These are phyloP conservation scores for Starmerella bombi DNA, from an alignment of 805 yeast species.

Conservation along the genomic window DNA sequence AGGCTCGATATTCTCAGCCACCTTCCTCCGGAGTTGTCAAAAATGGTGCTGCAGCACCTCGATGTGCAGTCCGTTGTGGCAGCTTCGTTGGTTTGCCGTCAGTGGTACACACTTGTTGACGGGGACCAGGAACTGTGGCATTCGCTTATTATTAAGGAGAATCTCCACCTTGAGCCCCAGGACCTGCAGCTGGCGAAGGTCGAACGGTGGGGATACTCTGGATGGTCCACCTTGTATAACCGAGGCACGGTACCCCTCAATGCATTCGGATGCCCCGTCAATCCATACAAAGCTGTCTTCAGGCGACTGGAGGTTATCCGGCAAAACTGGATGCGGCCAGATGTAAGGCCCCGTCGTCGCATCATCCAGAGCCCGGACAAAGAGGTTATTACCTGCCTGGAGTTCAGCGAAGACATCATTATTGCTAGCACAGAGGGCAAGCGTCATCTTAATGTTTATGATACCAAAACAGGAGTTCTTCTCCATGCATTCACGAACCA, in stretches of 20 bases:
- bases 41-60: slow-evolving; percentile 49
- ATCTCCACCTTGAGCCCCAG: slow-evolving; percentile 37
- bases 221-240: slow-evolving; percentile 21
- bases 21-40: slow-evolving; percentile 64
- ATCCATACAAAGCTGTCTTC: slow-evolving; percentile 43
- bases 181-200: slow-evolving; percentile 32
- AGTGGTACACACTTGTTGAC: slow-evolving; percentile 57
- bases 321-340: slow-evolving; percentile 69
- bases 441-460: slow-evolving; percentile 58
- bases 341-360: slow-evolving; percentile 63
- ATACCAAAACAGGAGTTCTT: slow-evolving; percentile 57
- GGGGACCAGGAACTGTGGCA: slow-evolving; percentile 59
- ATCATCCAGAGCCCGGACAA: slow-evolving; percentile 25
- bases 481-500: slow-evolving; percentile 63
- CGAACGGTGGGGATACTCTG: slow-evolving; percentile 27
- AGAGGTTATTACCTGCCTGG: slow-evolving; percentile 87
- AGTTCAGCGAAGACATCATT: slow-evolving; percentile 79
- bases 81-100: slow-evolving; percentile 49
- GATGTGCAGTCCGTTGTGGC: slow-evolving; percentile 50
- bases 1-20: slow-evolving; percentile 58
- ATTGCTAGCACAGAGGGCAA: slow-evolving; percentile 88
- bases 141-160: slow-evolving; percentile 47
- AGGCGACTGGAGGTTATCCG: slow-evolving; percentile 45
- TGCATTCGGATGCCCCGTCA: slow-evolving; percentile 23
- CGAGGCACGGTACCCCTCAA: slow-evolving; percentile 9